Base-by-base conservation (phyloP, 805 yeast genomes). In the Tetrapisispora namnaoensis region DNA sequence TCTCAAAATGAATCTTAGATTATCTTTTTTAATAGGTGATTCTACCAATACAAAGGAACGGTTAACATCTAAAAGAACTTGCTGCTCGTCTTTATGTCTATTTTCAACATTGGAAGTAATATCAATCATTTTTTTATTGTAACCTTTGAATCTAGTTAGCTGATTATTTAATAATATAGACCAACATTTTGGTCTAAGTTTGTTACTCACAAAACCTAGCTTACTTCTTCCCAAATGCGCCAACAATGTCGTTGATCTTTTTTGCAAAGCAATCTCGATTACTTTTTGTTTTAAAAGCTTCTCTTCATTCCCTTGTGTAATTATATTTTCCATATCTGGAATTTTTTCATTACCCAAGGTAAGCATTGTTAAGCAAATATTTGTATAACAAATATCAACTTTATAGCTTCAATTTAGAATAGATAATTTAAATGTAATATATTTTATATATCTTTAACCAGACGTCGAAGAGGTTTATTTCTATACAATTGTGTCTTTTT, bases 31-130 rank as follows among this genome's bases (percentile, higher is more conserved):
- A 4, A 58, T 57, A 1, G 51, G 50, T 27, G 58, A 50, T 7
- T 51, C 36, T 3, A 63, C 42, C 18, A 55, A 52, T 2, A 75
- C 76, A 59, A 82, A 83, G 14, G 95, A 78, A 46, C 99, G 68
- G 20, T 77, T 77, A 2, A 87, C 82, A 65, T 91, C 99, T 49
- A 88, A 74, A 45, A 70, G 64, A 1, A 89, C 88, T 65, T 91
- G 99, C 8, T 76, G 76, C 57, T 84, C 93, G 59, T 88, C 96
- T 45, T 67, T 68, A 59, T 86, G 95, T 2, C 30, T 46, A 30
- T 20, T 9, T 30, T 21, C 30, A 13, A 17, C 21, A 6, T 71
- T 68, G 1, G 68, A 11, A 34, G 30, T 6, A 10, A 16, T 11
- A 30, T 44, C 37, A 17, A 40, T 20, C 20, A n/a, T 10, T 30